Percentiles rank a stretch among this genome's conserved stretches.
These are phyloP conservation scores for Warburgia ugandensis DNA, from an alignment of 164 flowering plant genomes.

Conservation along the genomic window DNA sequence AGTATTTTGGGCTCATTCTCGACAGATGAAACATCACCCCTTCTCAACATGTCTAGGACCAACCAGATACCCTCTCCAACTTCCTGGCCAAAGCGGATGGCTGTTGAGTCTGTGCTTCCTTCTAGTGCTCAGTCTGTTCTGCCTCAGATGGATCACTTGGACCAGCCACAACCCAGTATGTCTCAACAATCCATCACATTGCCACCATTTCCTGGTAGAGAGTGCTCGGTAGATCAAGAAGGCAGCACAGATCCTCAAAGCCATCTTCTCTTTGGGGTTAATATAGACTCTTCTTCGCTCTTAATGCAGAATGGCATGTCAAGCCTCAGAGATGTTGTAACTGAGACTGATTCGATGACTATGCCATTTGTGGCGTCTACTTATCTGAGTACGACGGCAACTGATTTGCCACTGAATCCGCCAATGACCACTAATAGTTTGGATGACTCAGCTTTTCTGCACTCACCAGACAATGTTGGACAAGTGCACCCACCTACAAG, in stretches of 20 bases:
- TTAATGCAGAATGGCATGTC: conserved; percentile 67
- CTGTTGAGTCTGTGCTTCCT: conserved; percentile 47
- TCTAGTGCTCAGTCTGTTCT: conserved; percentile 42
- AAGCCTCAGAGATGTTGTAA: conserved; percentile 42
- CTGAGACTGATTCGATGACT: conserved; percentile 49
- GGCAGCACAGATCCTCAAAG: conserved; percentile 55
- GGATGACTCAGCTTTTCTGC: conserved; percentile 77
- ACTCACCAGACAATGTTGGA: conserved; percentile 64
- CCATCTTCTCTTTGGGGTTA: conserved; percentile 79
- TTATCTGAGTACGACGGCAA: conserved; percentile 41
- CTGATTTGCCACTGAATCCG: conserved; percentile 55
- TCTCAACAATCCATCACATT: conserved; percentile 44
- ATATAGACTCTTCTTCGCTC: conserved; percentile 65
- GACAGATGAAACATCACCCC: conserved; percentile 57
- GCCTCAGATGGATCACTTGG: conserved; percentile 51
- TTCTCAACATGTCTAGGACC: conserved; percentile 43
- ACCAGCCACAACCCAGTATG: conserved; percentile 32
- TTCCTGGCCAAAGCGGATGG: conserved; percentile 58
- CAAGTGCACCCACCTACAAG: conserved; percentile 51
- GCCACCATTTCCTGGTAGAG: conserved; percentile 89
- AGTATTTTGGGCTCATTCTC: conserved; percentile 61
- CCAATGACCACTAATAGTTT: conserved; percentile 59
- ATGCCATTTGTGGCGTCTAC: conserved; percentile 50
- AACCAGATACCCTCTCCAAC: conserved; percentile 31
- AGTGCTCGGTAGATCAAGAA: conserved; percentile 57